These are phyloP conservation scores for Trichoderma harzianum DNA, from an alignment of 2,329 filamentous ascomycete genomes.

Conservation along the genomic window DNA sequence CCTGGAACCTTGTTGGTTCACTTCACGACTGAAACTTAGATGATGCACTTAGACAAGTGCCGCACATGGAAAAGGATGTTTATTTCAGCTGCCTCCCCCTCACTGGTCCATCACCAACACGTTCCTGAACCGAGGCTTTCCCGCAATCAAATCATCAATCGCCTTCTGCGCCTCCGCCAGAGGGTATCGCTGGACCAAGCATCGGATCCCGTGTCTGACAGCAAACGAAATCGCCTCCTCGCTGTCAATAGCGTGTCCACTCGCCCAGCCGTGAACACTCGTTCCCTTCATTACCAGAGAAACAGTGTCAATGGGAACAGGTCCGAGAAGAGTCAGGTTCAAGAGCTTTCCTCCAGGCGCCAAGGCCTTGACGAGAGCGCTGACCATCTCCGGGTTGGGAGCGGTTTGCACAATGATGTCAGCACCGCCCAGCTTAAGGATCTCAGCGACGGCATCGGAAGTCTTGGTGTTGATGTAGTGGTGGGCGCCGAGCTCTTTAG, in stretches of 20 bases:
- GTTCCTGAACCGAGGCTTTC: conserved; percentile 45
- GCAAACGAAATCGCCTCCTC: conserved; percentile 67
- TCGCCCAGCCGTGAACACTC: conserved; percentile 61
- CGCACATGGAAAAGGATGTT: background rate
- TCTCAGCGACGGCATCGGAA: conserved; percentile 45
- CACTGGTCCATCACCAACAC: conserved; percentile 40
- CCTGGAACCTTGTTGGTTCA: background rate
- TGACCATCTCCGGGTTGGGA: conserved; percentile 55
- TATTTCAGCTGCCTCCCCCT: background rate
- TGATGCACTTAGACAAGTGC: background rate
- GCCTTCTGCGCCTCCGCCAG: conserved; percentile 49
- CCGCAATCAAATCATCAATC: conserved; percentile 38
- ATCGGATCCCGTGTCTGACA: conserved; percentile 57
- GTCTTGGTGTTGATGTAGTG: conserved; percentile 51
- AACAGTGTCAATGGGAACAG: conserved; percentile 42
- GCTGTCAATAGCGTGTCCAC: conserved; percentile 60
- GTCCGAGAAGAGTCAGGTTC: conserved; percentile 52
- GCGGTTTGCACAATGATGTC: conserved; percentile 60
- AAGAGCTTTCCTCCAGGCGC: conserved; percentile 55
- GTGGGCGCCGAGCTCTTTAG: conserved; percentile 44
- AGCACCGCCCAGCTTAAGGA: conserved; percentile 60
- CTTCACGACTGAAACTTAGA: no score
- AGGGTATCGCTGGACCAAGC: conserved; percentile 62
- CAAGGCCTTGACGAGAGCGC: conserved; percentile 51
- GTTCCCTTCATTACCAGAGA: conserved; percentile 48